A percentile compares a stretch with the other conserved stretches of the same genome.
Conservation (phyloP, 2,329 filamentous ascomycete species). For the Microdochium paspali region DNA sequence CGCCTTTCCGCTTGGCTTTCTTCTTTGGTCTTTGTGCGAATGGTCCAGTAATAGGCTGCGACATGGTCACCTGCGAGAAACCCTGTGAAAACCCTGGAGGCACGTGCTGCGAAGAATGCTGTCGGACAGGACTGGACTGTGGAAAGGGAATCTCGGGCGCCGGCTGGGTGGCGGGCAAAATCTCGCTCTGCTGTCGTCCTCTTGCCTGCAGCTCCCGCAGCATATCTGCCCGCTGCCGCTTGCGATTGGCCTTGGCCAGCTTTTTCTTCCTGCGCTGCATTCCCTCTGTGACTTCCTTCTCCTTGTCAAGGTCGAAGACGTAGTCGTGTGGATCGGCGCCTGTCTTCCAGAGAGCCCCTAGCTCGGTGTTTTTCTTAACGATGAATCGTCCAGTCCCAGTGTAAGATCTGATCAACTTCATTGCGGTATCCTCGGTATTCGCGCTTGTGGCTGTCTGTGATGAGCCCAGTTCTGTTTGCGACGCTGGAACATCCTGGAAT, state of each 20-base stretch:
- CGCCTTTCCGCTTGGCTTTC: constrained; percentile 18
- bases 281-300: constrained; percentile 13
- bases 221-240: constrained; percentile 18
- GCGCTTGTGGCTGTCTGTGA: not conserved
- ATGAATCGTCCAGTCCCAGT: constrained; percentile 17
- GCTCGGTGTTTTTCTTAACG: constrained; percentile 10
- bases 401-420: constrained; percentile 17
- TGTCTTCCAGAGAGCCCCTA: constrained; percentile 17
- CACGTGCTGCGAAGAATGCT: constrained; percentile 8
- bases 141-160: constrained; percentile 8
- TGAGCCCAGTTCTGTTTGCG: constrained; percentile 8
- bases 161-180: constrained; percentile 16
- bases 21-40: constrained; percentile 18
- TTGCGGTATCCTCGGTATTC: constrained; percentile 15
- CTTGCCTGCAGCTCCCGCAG: constrained; percentile 13
- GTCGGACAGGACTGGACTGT: constrained; percentile 10
- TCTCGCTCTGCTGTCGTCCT: constrained; percentile 12
- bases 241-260: constrained; percentile 15
- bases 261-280: constrained; percentile 14
- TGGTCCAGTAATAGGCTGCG: constrained; percentile 17
- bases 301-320: constrained; percentile 17
- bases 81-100: not conserved
- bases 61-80: constrained; percentile 11
- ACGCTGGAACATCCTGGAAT: constrained; percentile 9
- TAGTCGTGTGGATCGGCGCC: constrained; percentile 13